Evolutionary conservation across 768 basidiomycete species (phyloP), one percentile per base, ranked within the genome.

Genomic region (Boletus rufocinnamomeus): DNA sequence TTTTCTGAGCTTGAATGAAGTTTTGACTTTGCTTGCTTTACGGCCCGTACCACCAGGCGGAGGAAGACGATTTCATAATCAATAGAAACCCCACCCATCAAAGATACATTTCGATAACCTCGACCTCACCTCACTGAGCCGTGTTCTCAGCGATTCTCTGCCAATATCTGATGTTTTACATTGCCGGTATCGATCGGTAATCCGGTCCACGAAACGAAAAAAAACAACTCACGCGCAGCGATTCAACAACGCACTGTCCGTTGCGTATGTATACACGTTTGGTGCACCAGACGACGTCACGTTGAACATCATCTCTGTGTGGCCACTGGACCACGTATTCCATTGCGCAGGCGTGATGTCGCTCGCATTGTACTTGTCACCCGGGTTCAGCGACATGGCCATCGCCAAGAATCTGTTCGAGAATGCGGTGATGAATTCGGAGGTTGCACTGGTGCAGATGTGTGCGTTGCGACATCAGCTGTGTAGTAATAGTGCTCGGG

Each of bases 251-350:
- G 43, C 35, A 27, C 21, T 40, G 37, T 50, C 56, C 1, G 49
- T 59, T 3, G 13, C 5, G 16, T 45, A 50, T 7, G 41, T 50
- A 6, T 59, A 58, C 7, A 59, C 21, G 7, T 50, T 9, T 25
- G 58, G 56, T n/a, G 14, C 28, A 40, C 58, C 49, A 32, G 56
- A 50, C 10, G 49, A 27, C 10, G 56, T 37, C 30, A 59, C 48
- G 23, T 58, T 59, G 44, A 59, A 59, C 56, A 51, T n/a, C 43
- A 59, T 58, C 44, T 59, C 58, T 11, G 27, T 51, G 23, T 46
- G 19, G 6, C n/a, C 35, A 19, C 9, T 25, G 16, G 35, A 23
- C 49, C 49, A 59, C 3, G n/a, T 11, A 37, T 30, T 10, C 58
- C 58, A 59, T 21, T 21, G 46, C 10, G 25, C 7, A 8, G 43